Evolutionary conservation across 768 basidiomycete genomes (phyloP).

Genomic region (Russula vinacea): DNA sequence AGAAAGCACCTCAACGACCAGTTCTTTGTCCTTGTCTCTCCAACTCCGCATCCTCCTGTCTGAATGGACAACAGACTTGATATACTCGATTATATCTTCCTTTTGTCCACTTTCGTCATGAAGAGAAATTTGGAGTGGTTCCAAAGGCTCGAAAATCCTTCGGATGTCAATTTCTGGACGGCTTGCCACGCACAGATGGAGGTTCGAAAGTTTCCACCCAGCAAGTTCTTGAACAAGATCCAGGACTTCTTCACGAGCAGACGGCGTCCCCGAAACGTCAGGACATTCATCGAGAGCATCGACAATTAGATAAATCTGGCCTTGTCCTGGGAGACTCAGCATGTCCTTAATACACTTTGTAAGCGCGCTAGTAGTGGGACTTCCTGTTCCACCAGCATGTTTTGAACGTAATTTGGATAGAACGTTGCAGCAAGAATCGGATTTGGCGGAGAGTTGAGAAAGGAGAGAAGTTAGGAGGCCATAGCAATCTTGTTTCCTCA

Average conservation of each 20-base stretch:
- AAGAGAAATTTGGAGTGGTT: background rate
- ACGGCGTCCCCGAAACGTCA: background rate
- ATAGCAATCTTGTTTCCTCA: background rate
- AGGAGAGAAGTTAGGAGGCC: background rate
- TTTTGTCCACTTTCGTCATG: background rate
- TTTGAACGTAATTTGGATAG: background rate
- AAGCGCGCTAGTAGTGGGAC: background rate
- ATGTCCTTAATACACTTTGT: slow-evolving; percentile 2
- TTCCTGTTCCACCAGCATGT: background rate
- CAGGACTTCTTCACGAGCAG: slow-evolving; percentile 2
- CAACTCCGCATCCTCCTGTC: slow-evolving; percentile 14
- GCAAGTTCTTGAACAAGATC: background rate
- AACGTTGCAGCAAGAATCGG: background rate
- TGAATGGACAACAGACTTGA: background rate
- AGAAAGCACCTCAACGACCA: slow-evolving; percentile 4
- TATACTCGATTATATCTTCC: background rate
- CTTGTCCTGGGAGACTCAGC: background rate
- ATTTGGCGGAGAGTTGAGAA: slow-evolving; percentile 8
- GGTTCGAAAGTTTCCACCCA: background rate
- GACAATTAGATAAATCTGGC: background rate
- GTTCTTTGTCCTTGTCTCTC: background rate
- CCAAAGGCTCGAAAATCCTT: background rate
- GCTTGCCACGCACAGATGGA: background rate
- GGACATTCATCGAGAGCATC: slow-evolving; percentile 12
- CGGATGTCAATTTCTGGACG: background rate